These are phyloP conservation scores for Colletotrichum costaricense DNA, from an alignment of 2,329 filamentous ascomycete genomes.

Conservation along the genomic window DNA sequence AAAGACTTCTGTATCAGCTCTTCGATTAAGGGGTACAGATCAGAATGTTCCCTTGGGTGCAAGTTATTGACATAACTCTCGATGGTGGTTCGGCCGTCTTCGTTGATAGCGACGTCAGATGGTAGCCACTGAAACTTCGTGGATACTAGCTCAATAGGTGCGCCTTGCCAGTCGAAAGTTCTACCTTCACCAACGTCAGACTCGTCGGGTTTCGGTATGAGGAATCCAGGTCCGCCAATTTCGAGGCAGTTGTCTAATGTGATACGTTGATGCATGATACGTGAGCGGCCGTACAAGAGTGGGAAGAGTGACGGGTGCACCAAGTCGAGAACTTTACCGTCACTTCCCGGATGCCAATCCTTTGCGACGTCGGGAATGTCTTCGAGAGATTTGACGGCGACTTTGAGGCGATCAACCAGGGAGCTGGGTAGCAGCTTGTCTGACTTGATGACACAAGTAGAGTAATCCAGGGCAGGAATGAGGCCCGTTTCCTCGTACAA, in stretches of 20 bases:
- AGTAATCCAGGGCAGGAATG: conserved; percentile 48
- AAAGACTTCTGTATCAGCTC: conserved; percentile 53
- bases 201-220: conserved; percentile 37
- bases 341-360: conserved; percentile 72
- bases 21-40: conserved; percentile 54
- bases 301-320: conserved; percentile 74
- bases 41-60: conserved; percentile 53
- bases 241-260: conserved; percentile 51
- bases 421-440: conserved; percentile 42
- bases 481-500: conserved; percentile 46
- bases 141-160: conserved; percentile 36
- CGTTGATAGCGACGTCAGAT: conserved; percentile 55
- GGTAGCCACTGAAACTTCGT: conserved; percentile 59
- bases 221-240: conserved; percentile 46
- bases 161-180: background rate
- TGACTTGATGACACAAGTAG: conserved; percentile 47
- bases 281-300: conserved; percentile 62
- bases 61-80: conserved; percentile 66
- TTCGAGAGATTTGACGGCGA: conserved; percentile 59
- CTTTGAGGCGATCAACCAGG: conserved; percentile 50
- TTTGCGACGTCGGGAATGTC: conserved; percentile 59
- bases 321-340: conserved; percentile 68
- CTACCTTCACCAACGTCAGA: background rate
- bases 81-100: conserved; percentile 49
- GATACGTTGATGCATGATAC: conserved; percentile 44